Evolutionary conservation across 2,329 filamentous ascomycete species (phyloP).

Genomic region (Nothophoma quercina): DNA sequence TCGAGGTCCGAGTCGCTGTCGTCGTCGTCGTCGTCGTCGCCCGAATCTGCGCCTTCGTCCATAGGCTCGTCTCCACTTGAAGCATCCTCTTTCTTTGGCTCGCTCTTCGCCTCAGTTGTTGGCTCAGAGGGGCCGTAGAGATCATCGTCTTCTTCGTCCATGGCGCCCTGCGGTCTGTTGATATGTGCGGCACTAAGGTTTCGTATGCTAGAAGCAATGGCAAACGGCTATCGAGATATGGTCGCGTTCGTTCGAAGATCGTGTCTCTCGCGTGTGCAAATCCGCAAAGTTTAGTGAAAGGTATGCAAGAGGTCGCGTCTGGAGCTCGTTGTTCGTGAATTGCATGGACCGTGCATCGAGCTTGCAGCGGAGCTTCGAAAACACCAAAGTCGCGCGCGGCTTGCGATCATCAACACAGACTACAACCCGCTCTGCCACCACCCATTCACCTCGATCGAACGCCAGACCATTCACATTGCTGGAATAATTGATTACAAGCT

Average conservation of each 20-base stretch:
- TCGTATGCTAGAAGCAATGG: no score
- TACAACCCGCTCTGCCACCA: not conserved
- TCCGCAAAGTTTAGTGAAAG: not conserved
- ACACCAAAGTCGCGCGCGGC: slow-evolving; percentile 10
- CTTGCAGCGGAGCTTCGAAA: slow-evolving; percentile 14
- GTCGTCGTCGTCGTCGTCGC: slow-evolving; percentile 57
- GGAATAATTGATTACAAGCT: no score
- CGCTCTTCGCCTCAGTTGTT: slow-evolving; percentile 29
- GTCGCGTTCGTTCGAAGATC: no score
- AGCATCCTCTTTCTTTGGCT: slow-evolving; percentile 36
- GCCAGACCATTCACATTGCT: not conserved
- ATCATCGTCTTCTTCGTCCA: slow-evolving; percentile 63
- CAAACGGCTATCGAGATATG: no score
- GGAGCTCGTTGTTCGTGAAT: slow-evolving; percentile 9
- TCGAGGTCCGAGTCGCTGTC: slow-evolving; percentile 61
- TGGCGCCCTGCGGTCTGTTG: no score
- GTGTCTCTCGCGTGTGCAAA: no score
- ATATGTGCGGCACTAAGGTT: not conserved
- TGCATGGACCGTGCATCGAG: slow-evolving; percentile 26
- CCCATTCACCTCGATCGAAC: not conserved
- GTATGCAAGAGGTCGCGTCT: slow-evolving; percentile 4
- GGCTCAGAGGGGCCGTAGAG: slow-evolving; percentile 55
- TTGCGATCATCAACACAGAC: slow-evolving; percentile 2
- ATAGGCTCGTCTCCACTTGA: slow-evolving; percentile 54
- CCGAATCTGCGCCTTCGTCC: slow-evolving; percentile 54